Evolutionary conservation across 257 asterid species (phyloP), one percentile per base, ranked within the genome.

Genomic region (Nicotiana otophora): DNA sequence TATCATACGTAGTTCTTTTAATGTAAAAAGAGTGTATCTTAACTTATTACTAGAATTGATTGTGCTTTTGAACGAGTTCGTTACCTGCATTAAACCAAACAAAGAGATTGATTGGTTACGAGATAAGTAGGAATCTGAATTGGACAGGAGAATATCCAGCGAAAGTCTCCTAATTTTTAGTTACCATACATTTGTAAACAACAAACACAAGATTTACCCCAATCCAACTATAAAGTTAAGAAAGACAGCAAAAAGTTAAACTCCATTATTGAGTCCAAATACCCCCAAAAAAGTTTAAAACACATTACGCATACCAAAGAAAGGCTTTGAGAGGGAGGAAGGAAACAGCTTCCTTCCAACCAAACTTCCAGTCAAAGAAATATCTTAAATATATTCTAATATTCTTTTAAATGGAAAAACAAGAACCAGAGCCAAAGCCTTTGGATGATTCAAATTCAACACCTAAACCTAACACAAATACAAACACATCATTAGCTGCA

Each of bases 401-500:
- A 4, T 10, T 51, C 30, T 48, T 31, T 23, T 26, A 75, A 58
- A 81, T 81, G 83, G 83, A n/a, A n/a, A 75, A 89, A 76, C 88
- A 88, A 75, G 90, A 79, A 36, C 62, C 82, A 86, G 82, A 82
- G 55, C 81, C 62, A 78, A 81, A 88, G 61, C 72, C 82, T 68
- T 80, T 28, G 55, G 83, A 54, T 33, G 82, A 60, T 60, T 69
- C 88, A 33, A 57, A 64, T 26, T 64, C 84, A 64, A 54, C 57
- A 36, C 33, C 20, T 30, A 83, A 85, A 60, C 68, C 72, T 23
- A 58, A 64, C 1, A 17, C 58, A 23, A 48, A 78, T 58, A 54
- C 82, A 33, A 17, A 46, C 83, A 46, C 85, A 26, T 66, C 87
- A 11, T 55, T 74, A 17, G 78, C 82, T 31, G 48, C 10, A 23